Evolutionary conservation across 208 protist genomes (phyloP), one percentile per base, ranked within the genome.

Genomic region (Trichomonas vaginalis): DNA sequence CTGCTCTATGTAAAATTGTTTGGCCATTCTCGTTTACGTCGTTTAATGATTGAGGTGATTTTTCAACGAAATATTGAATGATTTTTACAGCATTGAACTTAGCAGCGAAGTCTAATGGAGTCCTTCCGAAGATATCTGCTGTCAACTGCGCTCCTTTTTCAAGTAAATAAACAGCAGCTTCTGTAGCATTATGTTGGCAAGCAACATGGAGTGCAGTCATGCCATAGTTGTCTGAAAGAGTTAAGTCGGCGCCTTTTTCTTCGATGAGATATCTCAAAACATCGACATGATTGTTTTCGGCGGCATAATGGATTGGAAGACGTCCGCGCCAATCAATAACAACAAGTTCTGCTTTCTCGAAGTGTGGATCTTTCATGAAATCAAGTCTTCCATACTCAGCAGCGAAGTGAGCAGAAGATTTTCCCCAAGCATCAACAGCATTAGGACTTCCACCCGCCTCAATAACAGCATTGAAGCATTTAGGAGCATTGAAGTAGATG

Each of bases 181-280:
- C 86, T 10, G 46, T 39, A 32, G 42, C 9, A 2, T 45, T 0
- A 39, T 51, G 23, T 40, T 48, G 40, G n/a, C 86, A 92, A n/a
- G 86, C 86, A 39, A 92, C 45, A 32, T 92, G 86, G 8, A 92
- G 45, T 51, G 86, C 40, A 92, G 86, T 92, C 86, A 92, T 92
- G 35, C 86, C 86, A 27, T 48, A 92, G 42, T 92, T 92, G 37
- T 92, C 86, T 39, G 15, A 6, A 15, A 45, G 40, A 56, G 42
- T 92, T 6, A 51, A 4, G 56, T 92, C 32, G 2, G 27, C 40
- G 46, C 45, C 45, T 92, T 92, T 92, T 35, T 42, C 45, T 92
- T 92, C 86, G 56, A 92, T 32, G 9, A 92, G 37, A 92, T 48
- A 92, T 17, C 27, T 0, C 9, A 92, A 27, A 51, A 23, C 12